A percentile compares a stretch with the other conserved stretches of the same genome.
Conservation (phyloP, 2,329 filamentous ascomycete genomes). For the Gnomoniopsis smithogilvyi region DNA sequence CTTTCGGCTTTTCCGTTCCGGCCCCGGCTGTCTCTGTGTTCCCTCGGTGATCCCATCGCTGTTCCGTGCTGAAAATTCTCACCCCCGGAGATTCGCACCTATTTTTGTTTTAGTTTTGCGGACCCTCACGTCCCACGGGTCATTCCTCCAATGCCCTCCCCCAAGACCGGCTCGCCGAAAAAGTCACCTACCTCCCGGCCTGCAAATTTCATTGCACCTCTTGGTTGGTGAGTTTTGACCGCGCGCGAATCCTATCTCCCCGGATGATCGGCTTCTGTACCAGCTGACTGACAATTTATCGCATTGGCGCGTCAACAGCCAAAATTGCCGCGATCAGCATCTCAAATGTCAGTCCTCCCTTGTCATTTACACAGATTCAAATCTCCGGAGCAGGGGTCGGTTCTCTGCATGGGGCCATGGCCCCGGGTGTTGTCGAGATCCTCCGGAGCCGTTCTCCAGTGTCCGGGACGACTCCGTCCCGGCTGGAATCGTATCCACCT, state of each 20-base stretch:
- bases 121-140: not conserved
- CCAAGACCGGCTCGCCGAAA: not conserved
- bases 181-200: conserved; percentile 6
- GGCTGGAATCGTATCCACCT: no score
- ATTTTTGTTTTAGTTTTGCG: conserved; percentile 7
- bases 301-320: conserved; percentile 26
- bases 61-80: not conserved
- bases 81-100: conserved; percentile 4
- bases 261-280: not conserved
- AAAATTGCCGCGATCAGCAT: conserved; percentile 45
- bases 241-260: not conserved
- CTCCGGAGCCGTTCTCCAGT: not conserved
- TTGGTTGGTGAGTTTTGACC: conserved; percentile 14
- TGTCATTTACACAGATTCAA: not conserved
- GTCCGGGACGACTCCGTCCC: not conserved
- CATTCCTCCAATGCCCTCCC: conserved; percentile 9
- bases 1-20: not conserved
- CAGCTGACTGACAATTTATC: not conserved
- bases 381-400: not conserved
- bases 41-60: not conserved
- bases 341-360: conserved; percentile 37
- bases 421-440: not conserved
- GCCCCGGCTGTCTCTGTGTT: conserved; percentile 4
- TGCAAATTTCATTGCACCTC: conserved; percentile 12
- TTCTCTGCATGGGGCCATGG: not conserved